These are phyloP conservation scores for Fusarium sp. DNA, from an alignment of 2,329 filamentous ascomycete genomes.

Conservation along the genomic window DNA sequence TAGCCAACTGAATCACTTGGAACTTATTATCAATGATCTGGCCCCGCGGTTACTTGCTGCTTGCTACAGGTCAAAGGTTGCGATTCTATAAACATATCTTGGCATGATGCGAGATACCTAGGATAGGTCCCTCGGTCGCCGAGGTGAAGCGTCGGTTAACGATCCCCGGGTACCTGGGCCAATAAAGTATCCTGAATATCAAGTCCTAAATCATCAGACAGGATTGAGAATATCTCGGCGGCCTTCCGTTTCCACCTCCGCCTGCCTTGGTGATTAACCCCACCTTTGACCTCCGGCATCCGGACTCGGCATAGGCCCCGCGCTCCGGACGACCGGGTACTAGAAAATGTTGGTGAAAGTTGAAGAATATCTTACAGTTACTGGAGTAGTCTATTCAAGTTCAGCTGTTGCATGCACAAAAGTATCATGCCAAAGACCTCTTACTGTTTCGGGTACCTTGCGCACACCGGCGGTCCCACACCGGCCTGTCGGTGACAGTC, in stretches of 20 bases:
- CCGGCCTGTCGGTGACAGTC: constrained; percentile 22
- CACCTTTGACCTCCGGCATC: constrained; percentile 32
- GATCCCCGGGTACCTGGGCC: constrained; percentile 10
- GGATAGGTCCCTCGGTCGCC: constrained; percentile 25
- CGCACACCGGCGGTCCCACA: constrained; percentile 33
- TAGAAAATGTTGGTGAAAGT: neutral
- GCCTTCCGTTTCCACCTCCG: constrained; percentile 20
- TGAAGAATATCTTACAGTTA: neutral
- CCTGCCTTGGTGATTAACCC: neutral
- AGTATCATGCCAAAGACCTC: neutral
- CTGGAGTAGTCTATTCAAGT: neutral
- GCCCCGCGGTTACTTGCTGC: neutral
- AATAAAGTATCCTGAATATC: constrained; percentile 22
- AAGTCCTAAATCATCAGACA: neutral
- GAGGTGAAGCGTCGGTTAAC: constrained; percentile 42
- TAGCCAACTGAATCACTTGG: neutral
- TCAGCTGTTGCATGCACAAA: neutral
- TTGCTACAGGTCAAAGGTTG: neutral
- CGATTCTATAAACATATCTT: constrained; percentile 2
- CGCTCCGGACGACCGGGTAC: constrained; percentile 33
- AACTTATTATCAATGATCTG: neutral
- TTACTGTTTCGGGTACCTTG: constrained; percentile 40
- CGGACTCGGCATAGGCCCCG: constrained; percentile 31
- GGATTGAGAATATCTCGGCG: constrained; percentile 5
- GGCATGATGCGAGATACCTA: constrained; percentile 15